A percentile compares a stretch with the other conserved stretches of the same genome.
phyloP scores from a whole-genome alignment of 352 stramenopile species.

The Phytophthora meadii region DNA sequence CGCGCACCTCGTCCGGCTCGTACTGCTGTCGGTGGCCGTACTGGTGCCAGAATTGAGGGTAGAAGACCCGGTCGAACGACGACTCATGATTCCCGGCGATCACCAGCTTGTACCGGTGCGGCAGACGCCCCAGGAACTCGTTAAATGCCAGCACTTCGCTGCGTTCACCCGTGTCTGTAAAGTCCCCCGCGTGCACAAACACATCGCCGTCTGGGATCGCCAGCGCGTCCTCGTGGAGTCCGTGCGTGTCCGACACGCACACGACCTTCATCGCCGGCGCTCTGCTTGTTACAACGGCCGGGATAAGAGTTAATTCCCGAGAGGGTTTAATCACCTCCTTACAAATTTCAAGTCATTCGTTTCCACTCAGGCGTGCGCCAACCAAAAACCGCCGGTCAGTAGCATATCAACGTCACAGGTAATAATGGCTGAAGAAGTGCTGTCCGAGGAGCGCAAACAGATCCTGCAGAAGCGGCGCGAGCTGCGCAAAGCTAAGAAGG shows the following conservation, averaged over 20 bases:
- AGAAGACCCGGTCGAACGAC: conserved; percentile 78
- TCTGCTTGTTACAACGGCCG: not conserved
- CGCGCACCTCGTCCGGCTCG: conserved; percentile 70
- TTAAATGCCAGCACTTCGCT: conserved; percentile 76
- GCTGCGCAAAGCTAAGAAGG: conserved; percentile 86
- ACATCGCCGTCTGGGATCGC: conserved; percentile 82
- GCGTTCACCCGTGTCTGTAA: conserved; percentile 80
- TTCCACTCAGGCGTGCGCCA: not conserved
- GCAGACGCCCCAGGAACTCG: conserved; percentile 66
- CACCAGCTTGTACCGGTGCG: conserved; percentile 82
- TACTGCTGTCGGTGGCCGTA: conserved; percentile 77
- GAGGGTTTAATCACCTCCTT: too few species aligned
- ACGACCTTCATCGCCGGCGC: conserved; percentile 59
- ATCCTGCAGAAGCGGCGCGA: conserved; percentile 65
- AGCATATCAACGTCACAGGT: not conserved
- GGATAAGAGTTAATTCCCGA: too few species aligned
- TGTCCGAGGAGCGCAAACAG: conserved; percentile 41
- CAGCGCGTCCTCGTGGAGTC: conserved; percentile 71
- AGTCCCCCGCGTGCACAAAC: conserved; percentile 90
- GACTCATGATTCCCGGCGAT: conserved; percentile 86
- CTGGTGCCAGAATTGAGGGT: conserved; percentile 71
- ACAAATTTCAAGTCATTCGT: too few species aligned
- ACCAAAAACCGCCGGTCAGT: not conserved
- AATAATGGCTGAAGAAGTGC: conserved; percentile 16
- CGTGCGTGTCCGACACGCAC: conserved; percentile 82